Base-by-base conservation (phyloP, 2,329 filamentous ascomycete genomes). In the Exophiala phaeomuriformis region DNA sequence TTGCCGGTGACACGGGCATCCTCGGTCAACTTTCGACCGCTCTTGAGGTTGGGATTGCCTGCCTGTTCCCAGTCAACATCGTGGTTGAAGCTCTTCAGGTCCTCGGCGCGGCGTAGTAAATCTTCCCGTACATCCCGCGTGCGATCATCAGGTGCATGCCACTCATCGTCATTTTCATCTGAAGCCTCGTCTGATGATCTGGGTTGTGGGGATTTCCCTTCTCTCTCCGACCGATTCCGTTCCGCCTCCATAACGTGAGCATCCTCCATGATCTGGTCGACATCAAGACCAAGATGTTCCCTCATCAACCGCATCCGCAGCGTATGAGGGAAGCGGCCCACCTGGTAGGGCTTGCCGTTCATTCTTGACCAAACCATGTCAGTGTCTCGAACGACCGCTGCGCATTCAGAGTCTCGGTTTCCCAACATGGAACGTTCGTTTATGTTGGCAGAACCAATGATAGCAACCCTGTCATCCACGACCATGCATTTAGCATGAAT, bases 401-500 rank as follows among this genome's bases (percentile, higher is more conserved):
- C 93, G 58, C 88, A 83, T 70, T 98, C 93, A 0, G 91, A 96
- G 69, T 98, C 93, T 64, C 93, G 82, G 46, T 82, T 85, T 5
- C 93, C 93, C 57, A 96, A 71, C 89, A 97, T 90, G 4, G 91
- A 97, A 43, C 93, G 84, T 70, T 98, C 93, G 64, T 98, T 98
- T 75, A 98, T 97, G 67, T 98, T 98, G 49, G 93, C 93, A 43
- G 91, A 97, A 12, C 93, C 93, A 63, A 98, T 98, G 57, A 98
- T 83, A 19, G 86, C 91, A 53, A 93, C 82, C 33, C 91, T 83
- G 65, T 98, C 93, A 68, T 98, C 93, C 3, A 95, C 91, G 52
- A 98, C 80, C 77, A 97, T 97, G 61, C 86, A 86, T 72, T 98
- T 98, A 57, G 93, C 93, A 65, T 98, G 93, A 53, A 98, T 97